Conservation (phyloP, 208 protist species). For the Acanthamoeba royreba region DNA sequence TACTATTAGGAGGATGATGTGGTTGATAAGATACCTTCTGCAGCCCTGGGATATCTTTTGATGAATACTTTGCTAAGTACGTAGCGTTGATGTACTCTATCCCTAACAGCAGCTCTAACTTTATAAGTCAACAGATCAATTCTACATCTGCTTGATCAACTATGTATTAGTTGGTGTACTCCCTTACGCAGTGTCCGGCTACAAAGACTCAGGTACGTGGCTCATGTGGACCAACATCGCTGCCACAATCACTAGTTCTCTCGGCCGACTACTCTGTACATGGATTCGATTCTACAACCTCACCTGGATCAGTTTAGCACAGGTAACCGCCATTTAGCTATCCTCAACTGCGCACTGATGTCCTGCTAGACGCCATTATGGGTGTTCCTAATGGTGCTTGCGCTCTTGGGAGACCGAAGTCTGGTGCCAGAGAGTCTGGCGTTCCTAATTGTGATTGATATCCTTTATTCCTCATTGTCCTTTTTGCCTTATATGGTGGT, state of each 20-base stretch:
- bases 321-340: not conserved
- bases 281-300: not conserved
- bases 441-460: not conserved
- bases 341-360: not conserved
- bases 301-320: not conserved
- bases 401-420: not conserved
- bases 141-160: slow-evolving; percentile 2
- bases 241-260: not conserved
- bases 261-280: not conserved
- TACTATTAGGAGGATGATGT: no score
- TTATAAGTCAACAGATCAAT: not conserved
- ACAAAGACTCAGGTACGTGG: not conserved
- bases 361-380: not conserved
- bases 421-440: not conserved
- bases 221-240: slow-evolving; percentile 18
- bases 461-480: not conserved
- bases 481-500: not conserved
- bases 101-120: not conserved
- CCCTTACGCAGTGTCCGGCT: not conserved
- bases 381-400: not conserved
- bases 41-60: no score
- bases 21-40: no score
- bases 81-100: no score
- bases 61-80: no score
- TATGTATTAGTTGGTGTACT: not conserved